Conservation (phyloP, 768 basidiomycete genomes). For the Coprinopsis cinerea region DNA sequence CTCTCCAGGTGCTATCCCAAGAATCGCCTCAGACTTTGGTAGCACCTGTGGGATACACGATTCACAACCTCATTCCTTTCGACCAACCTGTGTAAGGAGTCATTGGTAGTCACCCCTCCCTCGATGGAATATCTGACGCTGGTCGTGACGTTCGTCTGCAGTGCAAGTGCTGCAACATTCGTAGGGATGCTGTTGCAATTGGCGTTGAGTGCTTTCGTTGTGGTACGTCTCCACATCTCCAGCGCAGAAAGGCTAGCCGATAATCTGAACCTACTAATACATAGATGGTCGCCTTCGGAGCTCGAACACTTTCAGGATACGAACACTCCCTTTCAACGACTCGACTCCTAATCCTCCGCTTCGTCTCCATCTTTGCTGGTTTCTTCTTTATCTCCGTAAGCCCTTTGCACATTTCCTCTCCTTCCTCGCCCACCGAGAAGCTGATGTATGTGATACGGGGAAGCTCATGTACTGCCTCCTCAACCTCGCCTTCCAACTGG, state of each 20-base stretch:
- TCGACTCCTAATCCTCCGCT: conserved; percentile 27
- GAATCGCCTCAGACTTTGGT: conserved; percentile 45
- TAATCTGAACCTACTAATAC: not conserved
- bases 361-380: conserved; percentile 23
- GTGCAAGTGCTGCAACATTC: conserved; percentile 47
- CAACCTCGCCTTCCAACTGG: conserved; percentile 53
- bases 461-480: conserved; percentile 58
- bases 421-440: too few relatives aligned
- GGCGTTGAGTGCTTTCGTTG: conserved; percentile 40
- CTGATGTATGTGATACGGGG: too few relatives aligned
- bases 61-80: conserved; percentile 51
- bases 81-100: conserved; percentile 49
- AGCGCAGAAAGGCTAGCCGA: not conserved
- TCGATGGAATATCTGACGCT: not conserved
- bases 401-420: too few relatives aligned
- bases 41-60: conserved; percentile 40
- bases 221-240: conserved; percentile 25
- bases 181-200: conserved; percentile 50
- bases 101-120: not conserved
- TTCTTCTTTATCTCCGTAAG: conserved; percentile 36
- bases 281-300: conserved; percentile 26
- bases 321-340: conserved; percentile 19
- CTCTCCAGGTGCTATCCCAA: conserved; percentile 30
- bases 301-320: conserved; percentile 26
- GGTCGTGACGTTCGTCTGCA: conserved; percentile 17